Evolutionary conservation across 768 basidiomycete species (phyloP).

Genomic region (Pleurotus eryngii): DNA sequence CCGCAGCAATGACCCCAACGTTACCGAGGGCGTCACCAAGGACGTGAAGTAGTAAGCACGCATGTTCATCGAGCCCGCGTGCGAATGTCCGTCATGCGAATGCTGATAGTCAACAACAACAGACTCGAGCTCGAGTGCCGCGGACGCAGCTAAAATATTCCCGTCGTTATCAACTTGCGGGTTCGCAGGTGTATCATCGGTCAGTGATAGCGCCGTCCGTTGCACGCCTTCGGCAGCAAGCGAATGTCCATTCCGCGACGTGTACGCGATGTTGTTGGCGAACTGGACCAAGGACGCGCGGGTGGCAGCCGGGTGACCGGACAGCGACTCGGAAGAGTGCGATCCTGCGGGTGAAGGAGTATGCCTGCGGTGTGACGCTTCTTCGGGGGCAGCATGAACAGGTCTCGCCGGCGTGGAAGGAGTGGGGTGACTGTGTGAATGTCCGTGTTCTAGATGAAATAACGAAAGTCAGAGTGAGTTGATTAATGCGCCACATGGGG

Average conservation of each 20-base stretch:
- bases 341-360: constrained; percentile 36
- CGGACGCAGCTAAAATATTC: too few relatives aligned
- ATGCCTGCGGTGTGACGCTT: constrained; percentile 23
- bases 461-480: background rate
- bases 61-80: constrained; percentile 93
- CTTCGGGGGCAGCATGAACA: constrained; percentile 27
- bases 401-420: constrained; percentile 37
- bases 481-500: too few relatives aligned
- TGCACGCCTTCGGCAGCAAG: background rate
- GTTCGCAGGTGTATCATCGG: background rate
- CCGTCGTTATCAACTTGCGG: too few relatives aligned
- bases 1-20: constrained; percentile 94
- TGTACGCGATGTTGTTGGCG: constrained; percentile 77
- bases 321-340: constrained; percentile 50
- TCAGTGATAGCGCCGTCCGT: background rate
- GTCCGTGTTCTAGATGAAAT: constrained; percentile 55
- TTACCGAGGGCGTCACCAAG: constrained; percentile 97
- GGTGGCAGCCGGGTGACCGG: constrained; percentile 76
- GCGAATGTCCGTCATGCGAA: constrained; percentile 29
- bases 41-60: constrained; percentile 89
- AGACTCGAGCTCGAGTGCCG: constrained; percentile 6
- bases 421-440: constrained; percentile 54
- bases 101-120: constrained; percentile 7
- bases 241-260: constrained; percentile 15
- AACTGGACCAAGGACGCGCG: constrained; percentile 75